phyloP scores from a whole-genome alignment of 768 basidiomycete species.

The Exsudoporus frostii region DNA sequence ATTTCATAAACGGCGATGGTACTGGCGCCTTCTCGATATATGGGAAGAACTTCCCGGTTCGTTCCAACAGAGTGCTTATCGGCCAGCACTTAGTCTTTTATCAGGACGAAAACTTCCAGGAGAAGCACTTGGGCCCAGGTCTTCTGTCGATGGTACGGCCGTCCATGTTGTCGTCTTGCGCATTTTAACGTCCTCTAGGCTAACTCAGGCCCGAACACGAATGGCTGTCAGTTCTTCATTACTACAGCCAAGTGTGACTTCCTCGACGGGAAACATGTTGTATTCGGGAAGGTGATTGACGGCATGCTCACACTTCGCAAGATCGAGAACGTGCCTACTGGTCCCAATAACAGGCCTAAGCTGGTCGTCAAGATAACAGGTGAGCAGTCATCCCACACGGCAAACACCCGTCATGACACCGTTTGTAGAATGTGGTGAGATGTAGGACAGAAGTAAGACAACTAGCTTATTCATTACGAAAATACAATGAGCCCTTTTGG shows the following conservation, averaged over 20 bases:
- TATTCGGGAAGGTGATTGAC: conserved; percentile 87
- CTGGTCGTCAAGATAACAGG: conserved; percentile 85
- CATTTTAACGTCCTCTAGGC: conserved; percentile 49
- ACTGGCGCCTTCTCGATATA: conserved; percentile 98
- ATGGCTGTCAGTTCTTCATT: conserved; percentile 98
- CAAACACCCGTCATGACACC: neutral
- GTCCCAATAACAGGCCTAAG: conserved; percentile 87
- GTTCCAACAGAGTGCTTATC: conserved; percentile 15
- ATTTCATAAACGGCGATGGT: conserved; percentile 92
- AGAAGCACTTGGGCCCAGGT: conserved; percentile 85
- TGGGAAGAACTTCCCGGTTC: conserved; percentile 86
- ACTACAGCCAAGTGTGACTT: conserved; percentile 95
- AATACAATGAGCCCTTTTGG: neutral
- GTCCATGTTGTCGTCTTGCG: neutral
- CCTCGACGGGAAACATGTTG: conserved; percentile 92
- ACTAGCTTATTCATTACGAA: neutral
- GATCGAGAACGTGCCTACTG: conserved; percentile 93
- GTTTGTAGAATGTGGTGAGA: conserved; percentile 54
- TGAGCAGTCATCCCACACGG: conserved; percentile 30
- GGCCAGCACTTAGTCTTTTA: neutral
- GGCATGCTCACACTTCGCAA: conserved; percentile 95
- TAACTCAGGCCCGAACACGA: conserved; percentile 92
- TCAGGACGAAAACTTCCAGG: conserved; percentile 92
- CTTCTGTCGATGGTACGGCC: conserved; percentile 81
- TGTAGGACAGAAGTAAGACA: conserved; percentile 34